Percentiles rank a stretch among this genome's conserved stretches.
These are phyloP conservation scores for Stellera chamaejasme DNA, from an alignment of 345 rosid species.

Conservation along the genomic window DNA sequence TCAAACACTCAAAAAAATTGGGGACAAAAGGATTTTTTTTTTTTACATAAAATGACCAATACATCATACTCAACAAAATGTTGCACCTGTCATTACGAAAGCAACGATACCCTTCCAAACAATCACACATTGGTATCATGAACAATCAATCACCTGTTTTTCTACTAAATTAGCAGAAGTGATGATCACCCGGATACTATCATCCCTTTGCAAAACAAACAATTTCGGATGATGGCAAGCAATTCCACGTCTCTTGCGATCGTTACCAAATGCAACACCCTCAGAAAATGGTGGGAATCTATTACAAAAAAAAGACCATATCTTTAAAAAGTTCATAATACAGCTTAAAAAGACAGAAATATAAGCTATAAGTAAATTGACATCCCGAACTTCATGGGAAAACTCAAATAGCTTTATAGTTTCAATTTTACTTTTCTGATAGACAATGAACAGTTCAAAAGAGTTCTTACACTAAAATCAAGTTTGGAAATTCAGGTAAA, in stretches of 20 bases:
- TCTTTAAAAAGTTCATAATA: conserved; percentile 10
- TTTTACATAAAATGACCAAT: background rate
- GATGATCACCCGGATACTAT: conserved; percentile 57
- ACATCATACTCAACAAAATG: background rate
- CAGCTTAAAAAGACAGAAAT: background rate
- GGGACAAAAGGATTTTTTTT: too few species aligned
- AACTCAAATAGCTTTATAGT: too few species aligned
- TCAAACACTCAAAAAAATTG: too few species aligned
- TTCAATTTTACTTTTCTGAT: background rate
- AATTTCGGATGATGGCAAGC: conserved; percentile 97
- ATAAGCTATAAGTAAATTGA: background rate
- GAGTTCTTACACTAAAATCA: conserved; percentile 57
- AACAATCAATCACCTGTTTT: conserved; percentile 51
- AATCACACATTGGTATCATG: background rate
- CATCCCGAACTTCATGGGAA: background rate
- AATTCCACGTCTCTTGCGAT: conserved; percentile 69
- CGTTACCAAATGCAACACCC: conserved; percentile 78
- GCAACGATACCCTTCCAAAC: background rate
- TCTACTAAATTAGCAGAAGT: conserved; percentile 86
- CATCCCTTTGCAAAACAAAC: conserved; percentile 73
- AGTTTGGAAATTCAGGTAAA: conserved; percentile 58
- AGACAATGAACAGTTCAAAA: background rate
- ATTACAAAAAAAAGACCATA: conserved; percentile 12
- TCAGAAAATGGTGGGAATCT: conserved; percentile 90
- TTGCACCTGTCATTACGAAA: background rate